Conservation (phyloP, 306 rosid genomes). For the Vicia sativa region DNA sequence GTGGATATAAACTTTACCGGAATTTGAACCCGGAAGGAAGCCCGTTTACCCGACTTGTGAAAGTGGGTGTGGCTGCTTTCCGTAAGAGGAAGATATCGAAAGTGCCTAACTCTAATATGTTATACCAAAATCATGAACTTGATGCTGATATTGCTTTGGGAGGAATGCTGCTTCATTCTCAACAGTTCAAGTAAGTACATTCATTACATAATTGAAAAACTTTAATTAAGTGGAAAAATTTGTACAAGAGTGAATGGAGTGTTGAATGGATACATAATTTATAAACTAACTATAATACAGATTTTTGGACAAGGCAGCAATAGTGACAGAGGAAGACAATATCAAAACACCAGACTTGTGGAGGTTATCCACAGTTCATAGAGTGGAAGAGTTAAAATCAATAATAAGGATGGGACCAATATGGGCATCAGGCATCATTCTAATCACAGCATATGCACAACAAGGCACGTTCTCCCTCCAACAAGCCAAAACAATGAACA, state of each 20-base stretch:
- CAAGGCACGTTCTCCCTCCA: slow-evolving; percentile 81
- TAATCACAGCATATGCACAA: slow-evolving; percentile 89
- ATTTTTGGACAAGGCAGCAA: slow-evolving; percentile 86
- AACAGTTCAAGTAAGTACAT: slow-evolving; percentile 44
- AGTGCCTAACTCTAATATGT: slow-evolving; percentile 33
- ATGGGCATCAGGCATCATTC: slow-evolving; percentile 91
- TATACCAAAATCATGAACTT: slow-evolving; percentile 71
- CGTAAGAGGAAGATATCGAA: slow-evolving; percentile 57
- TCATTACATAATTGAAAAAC: too few relatives aligned
- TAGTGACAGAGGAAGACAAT: slow-evolving; percentile 58
- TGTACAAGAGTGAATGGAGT: too few relatives aligned
- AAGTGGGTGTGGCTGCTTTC: slow-evolving; percentile 71
- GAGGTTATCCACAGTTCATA: slow-evolving; percentile 78
- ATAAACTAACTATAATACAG: not conserved
- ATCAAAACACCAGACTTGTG: slow-evolving; percentile 68
- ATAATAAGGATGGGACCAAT: slow-evolving; percentile 91
- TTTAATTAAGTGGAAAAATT: too few relatives aligned
- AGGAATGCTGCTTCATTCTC: slow-evolving; percentile 66
- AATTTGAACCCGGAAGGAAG: slow-evolving; percentile 76
- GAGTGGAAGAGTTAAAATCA: slow-evolving; percentile 87
- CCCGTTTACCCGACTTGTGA: slow-evolving; percentile 85
- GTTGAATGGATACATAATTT: too few relatives aligned
- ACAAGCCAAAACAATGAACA: slow-evolving; percentile 87
- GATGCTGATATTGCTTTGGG: slow-evolving; percentile 67
- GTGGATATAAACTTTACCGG: slow-evolving; percentile 87